Evolutionary conservation across 306 rosid genomes (phyloP).

Genomic region (Prunus kanzakura): DNA sequence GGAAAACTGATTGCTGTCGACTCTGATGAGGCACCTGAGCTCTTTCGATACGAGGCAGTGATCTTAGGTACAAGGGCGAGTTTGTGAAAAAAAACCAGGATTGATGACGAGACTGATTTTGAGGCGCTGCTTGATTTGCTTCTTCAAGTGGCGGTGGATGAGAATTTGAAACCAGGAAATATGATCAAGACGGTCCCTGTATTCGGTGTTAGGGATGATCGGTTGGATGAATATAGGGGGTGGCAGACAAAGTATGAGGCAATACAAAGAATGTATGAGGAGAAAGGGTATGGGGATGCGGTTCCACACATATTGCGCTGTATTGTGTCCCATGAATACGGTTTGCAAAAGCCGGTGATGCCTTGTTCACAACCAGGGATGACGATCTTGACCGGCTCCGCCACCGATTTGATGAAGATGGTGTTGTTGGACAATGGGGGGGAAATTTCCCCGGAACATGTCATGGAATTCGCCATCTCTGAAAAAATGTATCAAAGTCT

Average conservation of each 20-base stretch:
- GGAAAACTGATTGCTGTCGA: background rate
- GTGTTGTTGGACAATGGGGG: background rate
- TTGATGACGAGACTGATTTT: constrained; percentile 6
- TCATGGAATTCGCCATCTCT: background rate
- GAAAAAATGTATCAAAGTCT: background rate
- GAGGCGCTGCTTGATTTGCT: background rate
- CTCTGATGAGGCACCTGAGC: background rate
- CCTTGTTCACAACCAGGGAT: background rate
- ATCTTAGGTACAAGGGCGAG: background rate
- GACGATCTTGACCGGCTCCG: background rate
- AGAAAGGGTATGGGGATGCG: background rate
- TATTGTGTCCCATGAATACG: no score
- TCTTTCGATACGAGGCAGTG: background rate
- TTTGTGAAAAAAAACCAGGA: background rate
- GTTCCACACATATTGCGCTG: background rate
- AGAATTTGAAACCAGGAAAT: background rate
- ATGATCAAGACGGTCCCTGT: background rate
- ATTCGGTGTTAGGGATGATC: no score
- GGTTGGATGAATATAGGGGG: no score
- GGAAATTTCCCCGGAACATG: background rate
- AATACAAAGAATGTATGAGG: background rate
- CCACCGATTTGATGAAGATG: background rate
- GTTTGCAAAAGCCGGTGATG: no score
- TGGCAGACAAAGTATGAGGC: no score
- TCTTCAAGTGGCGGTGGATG: background rate